phyloP scores from a whole-genome alignment of 2,329 filamentous ascomycete species.

The Ambrosiella beaveri region DNA sequence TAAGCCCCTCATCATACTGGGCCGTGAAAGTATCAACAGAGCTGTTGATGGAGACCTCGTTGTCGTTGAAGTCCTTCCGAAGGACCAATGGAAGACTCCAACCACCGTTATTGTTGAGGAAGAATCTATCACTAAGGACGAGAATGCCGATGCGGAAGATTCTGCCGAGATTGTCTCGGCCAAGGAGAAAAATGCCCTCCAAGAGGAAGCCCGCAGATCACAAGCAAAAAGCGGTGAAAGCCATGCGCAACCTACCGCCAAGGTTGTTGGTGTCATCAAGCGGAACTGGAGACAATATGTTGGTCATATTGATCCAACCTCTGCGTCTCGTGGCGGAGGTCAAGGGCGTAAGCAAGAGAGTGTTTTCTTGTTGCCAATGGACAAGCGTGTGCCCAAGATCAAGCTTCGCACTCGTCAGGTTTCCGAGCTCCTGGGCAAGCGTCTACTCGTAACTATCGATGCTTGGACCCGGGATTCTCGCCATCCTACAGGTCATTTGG shows the following conservation, averaged over 20 bases:
- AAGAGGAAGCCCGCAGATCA: constrained; percentile 77
- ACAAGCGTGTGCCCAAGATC: constrained; percentile 95
- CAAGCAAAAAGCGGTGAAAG: constrained; percentile 63
- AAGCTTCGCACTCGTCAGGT: constrained; percentile 82
- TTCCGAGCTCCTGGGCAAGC: constrained; percentile 73
- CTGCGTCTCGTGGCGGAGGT: constrained; percentile 49
- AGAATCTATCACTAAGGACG: constrained; percentile 76
- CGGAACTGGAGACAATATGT: constrained; percentile 98
- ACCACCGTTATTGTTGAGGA: constrained; percentile 95
- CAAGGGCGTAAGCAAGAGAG: constrained; percentile 76
- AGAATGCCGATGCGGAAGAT: constrained; percentile 67
- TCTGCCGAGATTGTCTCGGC: constrained; percentile 51
- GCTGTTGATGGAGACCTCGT: constrained; percentile 84
- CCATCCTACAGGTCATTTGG: constrained; percentile 84
- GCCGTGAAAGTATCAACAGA: constrained; percentile 90
- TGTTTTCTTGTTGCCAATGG: constrained; percentile 93
- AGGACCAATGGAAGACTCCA: constrained; percentile 92
- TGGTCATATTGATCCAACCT: constrained; percentile 80
- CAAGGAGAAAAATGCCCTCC: constrained; percentile 67
- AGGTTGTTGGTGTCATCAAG: constrained; percentile 80
- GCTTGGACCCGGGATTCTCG: constrained; percentile 87
- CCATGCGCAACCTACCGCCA: constrained; percentile 74
- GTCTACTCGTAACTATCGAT: constrained; percentile 84
- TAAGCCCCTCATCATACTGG: constrained; percentile 71
- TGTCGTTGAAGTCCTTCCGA: constrained; percentile 79